Evolutionary conservation across 768 basidiomycete genomes (phyloP).

Genomic region (Epithele typhae): DNA sequence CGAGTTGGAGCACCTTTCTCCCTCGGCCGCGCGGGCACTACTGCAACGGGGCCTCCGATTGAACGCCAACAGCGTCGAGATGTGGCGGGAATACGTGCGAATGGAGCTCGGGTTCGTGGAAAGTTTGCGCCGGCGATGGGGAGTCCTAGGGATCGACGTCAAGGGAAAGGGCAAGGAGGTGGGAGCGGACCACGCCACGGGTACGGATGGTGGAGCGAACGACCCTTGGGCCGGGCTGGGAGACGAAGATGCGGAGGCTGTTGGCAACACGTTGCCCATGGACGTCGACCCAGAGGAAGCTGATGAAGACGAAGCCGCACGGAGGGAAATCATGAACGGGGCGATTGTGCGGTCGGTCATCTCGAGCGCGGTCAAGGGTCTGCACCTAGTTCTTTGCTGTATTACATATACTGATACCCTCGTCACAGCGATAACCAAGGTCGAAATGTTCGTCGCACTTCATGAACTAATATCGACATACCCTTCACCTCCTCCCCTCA

Average conservation of each 20-base stretch:
- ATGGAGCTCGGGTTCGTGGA: conserved; percentile 90
- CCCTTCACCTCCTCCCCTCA: conserved; percentile 37
- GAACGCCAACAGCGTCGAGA: conserved; percentile 61
- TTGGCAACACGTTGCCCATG: conserved; percentile 12
- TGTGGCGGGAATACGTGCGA: conserved; percentile 89
- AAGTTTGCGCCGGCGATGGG: conserved; percentile 74
- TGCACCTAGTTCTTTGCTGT: conserved; percentile 18
- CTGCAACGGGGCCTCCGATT: conserved; percentile 84
- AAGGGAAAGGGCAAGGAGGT: conserved; percentile 28
- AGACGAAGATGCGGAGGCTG: conserved; percentile 8
- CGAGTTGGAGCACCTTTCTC: conserved; percentile 69
- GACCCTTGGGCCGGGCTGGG: conserved; percentile 1
- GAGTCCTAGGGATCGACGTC: conserved; percentile 60
- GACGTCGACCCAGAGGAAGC: conserved; percentile 31
- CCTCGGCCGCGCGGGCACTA: conserved; percentile 76
- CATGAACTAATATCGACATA: conserved; percentile 39
- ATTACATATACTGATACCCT: conserved; percentile 9
- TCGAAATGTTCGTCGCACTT: conserved; percentile 39
- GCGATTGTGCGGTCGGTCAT: conserved; percentile 80
- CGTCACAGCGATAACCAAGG: conserved; percentile 34
- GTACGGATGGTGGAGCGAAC: conserved; percentile 19
- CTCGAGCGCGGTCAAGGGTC: conserved; percentile 69
- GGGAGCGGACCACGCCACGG: conserved; percentile 18
- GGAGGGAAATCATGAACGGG: conserved; percentile 68
- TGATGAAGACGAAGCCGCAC: conserved; percentile 49